Percentiles rank a stretch among this genome's conserved stretches.
These are phyloP conservation scores for Dispira parvispora DNA, from an alignment of 192 early-diverging fungal species.

Conservation along the genomic window DNA sequence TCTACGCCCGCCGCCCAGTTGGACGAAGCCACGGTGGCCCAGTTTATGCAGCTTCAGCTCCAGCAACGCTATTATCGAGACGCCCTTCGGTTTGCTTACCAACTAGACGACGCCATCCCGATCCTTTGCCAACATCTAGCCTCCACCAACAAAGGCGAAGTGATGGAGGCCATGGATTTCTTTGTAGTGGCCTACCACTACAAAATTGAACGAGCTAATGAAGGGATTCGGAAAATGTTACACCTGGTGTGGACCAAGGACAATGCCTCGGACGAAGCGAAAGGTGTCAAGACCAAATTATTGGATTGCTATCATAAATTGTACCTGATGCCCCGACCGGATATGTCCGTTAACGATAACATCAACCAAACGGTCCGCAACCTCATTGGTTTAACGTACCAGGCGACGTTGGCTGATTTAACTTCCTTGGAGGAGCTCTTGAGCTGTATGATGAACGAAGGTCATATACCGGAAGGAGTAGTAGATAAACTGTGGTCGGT, in stretches of 20 bases:
- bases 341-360: constrained; percentile 22
- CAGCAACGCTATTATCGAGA: constrained; percentile 70
- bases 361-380: constrained; percentile 26
- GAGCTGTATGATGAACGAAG: constrained; percentile 50
- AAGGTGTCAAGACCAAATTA: constrained; percentile 52
- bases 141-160: constrained; percentile 81
- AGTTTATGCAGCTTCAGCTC: constrained; percentile 31
- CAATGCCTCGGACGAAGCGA: constrained; percentile 37
- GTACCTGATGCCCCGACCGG: constrained; percentile 46
- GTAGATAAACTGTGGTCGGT: constrained; percentile 71
- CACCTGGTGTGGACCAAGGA: constrained; percentile 69
- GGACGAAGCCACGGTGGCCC: constrained; percentile 15
- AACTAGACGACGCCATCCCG: constrained; percentile 60
- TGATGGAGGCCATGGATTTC: constrained; percentile 92
- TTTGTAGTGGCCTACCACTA: constrained; percentile 72
- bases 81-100: constrained; percentile 69
- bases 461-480: constrained; percentile 41
- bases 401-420: constrained; percentile 77
- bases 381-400: constrained; percentile 55
- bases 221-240: constrained; percentile 84
- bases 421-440: constrained; percentile 90
- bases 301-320: constrained; percentile 62
- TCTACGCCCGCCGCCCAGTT: not conserved
- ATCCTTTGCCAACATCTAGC: constrained; percentile 69
- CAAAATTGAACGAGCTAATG: constrained; percentile 65